Base-by-base conservation (phyloP, 768 basidiomycete genomes). In the Suillus decipiens region DNA sequence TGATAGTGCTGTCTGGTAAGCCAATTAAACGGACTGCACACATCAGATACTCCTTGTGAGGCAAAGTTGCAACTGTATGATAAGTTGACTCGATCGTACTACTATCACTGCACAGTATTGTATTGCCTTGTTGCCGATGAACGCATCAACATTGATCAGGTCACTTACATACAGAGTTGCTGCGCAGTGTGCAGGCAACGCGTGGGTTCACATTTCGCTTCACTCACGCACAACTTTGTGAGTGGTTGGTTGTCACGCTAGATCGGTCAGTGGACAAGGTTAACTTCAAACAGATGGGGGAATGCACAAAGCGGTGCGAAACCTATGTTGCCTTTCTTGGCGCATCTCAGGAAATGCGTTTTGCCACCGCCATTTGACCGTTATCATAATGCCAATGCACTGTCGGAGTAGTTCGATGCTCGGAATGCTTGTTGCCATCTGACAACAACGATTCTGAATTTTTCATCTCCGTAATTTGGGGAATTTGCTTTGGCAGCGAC, bases 181-280 rank as follows among this genome's bases (percentile, higher is more conserved):
- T 53, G 51, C 33, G 51, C 17, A 50, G 50, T 51, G 50, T 2
- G 17, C 19, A 53, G 31, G 31, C 51, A 53, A 53, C 10, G 51
- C 31, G 11, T 12, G 37, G 24, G 39, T 42, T 57, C 39, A 41
- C 54, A 60, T 34, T 34, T 60, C 11, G 47, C 31, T 41, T 31
- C 24, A 57, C 39, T 11, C 56, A 41, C 54, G 31, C 56, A 57
- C 56, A n/a, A 33, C 19, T 53, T 41, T 62, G 61, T 60, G 60
- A 62, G 62, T 58, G 59, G 64, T 59, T 58, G 59, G 64, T 59
- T 50, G 17, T 61, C 63, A 61, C 64, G 51, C 59, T 68, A 67
- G 68, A 74, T 73, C 68, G 69, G 45, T 59, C 39, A 42, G 17
- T 45, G 60, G 60, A 74, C 74, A 75, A 75, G 74, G 74, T 75